Base-by-base conservation (phyloP, 106 monocot species). In the Agapanthus africanus region DNA sequence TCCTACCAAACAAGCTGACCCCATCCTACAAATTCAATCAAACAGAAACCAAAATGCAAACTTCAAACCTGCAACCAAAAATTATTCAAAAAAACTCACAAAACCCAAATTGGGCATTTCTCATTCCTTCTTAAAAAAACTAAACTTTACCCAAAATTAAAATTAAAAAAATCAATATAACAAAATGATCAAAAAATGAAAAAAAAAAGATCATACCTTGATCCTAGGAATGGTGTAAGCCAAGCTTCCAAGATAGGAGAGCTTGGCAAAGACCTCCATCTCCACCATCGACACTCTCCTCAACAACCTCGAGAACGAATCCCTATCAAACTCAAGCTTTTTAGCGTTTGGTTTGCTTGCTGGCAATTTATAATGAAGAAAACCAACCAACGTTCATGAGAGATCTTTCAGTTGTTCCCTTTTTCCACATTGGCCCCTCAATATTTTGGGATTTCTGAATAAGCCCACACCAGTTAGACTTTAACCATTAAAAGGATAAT, bases 201-300 rank as follows among this genome's bases (percentile, higher is more conserved):
- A 1, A 47, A 47, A 15, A 19, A 15, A 13, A 68, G 0, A 1
- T 28, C 31, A n/a, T 65, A 95, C 95, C 86, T 91, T 78, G 75
- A 97, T 91, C n/a, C 75, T 78, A 18, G 77, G 54, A 26, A 97
- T 84, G 67, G 26, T 49, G 68, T 97, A 97, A 7, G 95, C 78
- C 52, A 97, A 65, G 59, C 40, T 80, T 26, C 91, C 79, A 25
- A 97, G 78, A 56, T 91, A 76, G 0, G 95, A 84, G 40, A 91
- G 69, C 80, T 75, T 81, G 15, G 61, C 73, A 63, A 78, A 97
- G 47, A 86, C 14, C 77, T 79, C 63, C 36, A 77, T 69, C 57
- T 95, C 88, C 63, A 54, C 44, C 74, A 88, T 47, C 23, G 91
- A 80, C 1, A 89, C 88, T 49, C 61, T 70, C 52, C 70, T 66